Percentiles rank a stretch among this genome's conserved stretches.
These are phyloP conservation scores for Zygoascus tannicola DNA, from an alignment of 805 yeast species.

Conservation along the genomic window DNA sequence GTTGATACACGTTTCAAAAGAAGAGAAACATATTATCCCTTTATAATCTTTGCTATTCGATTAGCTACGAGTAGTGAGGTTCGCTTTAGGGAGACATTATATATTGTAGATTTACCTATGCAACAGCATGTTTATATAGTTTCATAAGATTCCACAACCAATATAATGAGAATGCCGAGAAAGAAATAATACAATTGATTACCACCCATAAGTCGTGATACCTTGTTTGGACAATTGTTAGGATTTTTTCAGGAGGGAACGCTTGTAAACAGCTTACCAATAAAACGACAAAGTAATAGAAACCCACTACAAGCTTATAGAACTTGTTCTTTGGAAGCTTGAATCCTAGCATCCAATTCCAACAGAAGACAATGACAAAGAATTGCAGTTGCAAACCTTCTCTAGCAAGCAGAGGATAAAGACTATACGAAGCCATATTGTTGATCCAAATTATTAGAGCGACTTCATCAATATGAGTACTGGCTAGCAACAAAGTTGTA, in stretches of 20 bases:
- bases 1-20: too few relatives aligned
- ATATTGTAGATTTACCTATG: background rate
- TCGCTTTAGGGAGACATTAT: slow-evolving; percentile 27
- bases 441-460: slow-evolving; percentile 80
- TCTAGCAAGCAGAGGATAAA: slow-evolving; percentile 76
- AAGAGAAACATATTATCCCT: slow-evolving; percentile 22
- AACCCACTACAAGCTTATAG: slow-evolving; percentile 36
- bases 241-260: slow-evolving; percentile 30
- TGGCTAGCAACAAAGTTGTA: slow-evolving; percentile 53
- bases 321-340: slow-evolving; percentile 30
- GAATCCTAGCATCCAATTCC: slow-evolving; percentile 68
- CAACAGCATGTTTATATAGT: slow-evolving; percentile 22
- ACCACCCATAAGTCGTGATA: slow-evolving; percentile 86
- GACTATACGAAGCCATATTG: slow-evolving; percentile 73
- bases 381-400: slow-evolving; percentile 74
- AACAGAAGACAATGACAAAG: slow-evolving; percentile 45
- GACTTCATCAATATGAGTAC: slow-evolving; percentile 45
- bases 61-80: too few relatives aligned
- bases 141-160: slow-evolving; percentile 77
- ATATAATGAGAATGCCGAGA: slow-evolving; percentile 62
- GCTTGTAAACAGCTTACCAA: slow-evolving; percentile 39
- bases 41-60: slow-evolving; percentile 10
- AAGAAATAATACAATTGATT: slow-evolving; percentile 62
- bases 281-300: slow-evolving; percentile 43
- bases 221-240: slow-evolving; percentile 26